Evolutionary conservation across 306 rosid species (phyloP), one percentile per base, ranked within the genome.

Genomic region (Trifolium subterraneum): DNA sequence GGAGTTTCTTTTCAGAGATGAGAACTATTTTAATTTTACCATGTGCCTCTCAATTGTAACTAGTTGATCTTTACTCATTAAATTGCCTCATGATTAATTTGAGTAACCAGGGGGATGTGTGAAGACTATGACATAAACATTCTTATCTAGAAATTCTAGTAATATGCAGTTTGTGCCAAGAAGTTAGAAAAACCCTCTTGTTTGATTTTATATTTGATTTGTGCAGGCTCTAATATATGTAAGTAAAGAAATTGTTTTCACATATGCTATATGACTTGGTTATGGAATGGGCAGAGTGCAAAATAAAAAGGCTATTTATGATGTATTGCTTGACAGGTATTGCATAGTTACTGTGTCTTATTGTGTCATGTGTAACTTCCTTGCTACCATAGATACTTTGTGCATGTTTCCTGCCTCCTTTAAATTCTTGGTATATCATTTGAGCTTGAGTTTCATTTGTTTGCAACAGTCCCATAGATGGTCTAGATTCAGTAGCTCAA

Each of bases 141-240:
- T 67, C 39, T 67, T 67, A 27, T 77, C 73, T 33, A 29, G 48
- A 67, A 59, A 36, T 66, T 68, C 59, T 19, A 18, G n/a, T 41
- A 52, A 33, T 31, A 22, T 72, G 74, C 60, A 18, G 70, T 19
- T 48, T 45, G 29, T 58, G 48, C 41, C 63, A 60, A 23, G n/a
- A n/a, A n/a, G n/a, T n/a, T n/a, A n/a, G n/a, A n/a, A n/a, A n/a
- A n/a, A n/a, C n/a, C n/a, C n/a, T 16, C 59, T 70, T 36, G 79
- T 72, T 12, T 82, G 60, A 72, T 72, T 62, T 71, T 75, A 22
- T 69, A 39, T 64, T 68, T 85, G 63, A 73, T 80, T 62, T 75
- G 50, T 86, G 90, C 95, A 94, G 99, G 96, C 92, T 63, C 98
- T 96, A 45, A 92, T 94, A 83, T 92, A 86, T 84, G 97, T 94